Base-by-base conservation (phyloP, 2,329 filamentous ascomycete species). In the Fusarium sp. region DNA sequence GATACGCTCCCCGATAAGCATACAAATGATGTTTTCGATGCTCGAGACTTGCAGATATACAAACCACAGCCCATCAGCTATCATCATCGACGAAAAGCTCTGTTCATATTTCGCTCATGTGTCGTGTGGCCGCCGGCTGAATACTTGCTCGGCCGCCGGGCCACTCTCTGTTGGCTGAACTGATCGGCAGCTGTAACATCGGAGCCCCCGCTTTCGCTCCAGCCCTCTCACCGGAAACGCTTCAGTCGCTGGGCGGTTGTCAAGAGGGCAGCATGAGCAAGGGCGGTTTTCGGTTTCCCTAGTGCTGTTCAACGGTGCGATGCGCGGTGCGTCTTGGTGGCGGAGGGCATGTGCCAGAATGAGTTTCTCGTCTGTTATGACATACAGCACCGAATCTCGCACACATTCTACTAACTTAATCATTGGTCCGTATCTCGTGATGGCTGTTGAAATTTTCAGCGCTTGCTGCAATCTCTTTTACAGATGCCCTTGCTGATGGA, bases 121-220 rank as follows among this genome's bases (percentile, higher is more conserved):
- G 42, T 67, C 49, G 38, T 37, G 49, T 62, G 49, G 64, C 64
- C 64, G 64, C 41, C 53, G 61, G 61, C 64, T 60, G 41, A 53
- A 37, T 27, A 14, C 30, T 30, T 17, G 18, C 35, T 57, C 44
- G 44, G 64, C 64, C 64, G 64, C 48, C 64, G 64, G 64, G 41
- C 54, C 32, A 52, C 54, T 57, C 40, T 58, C 35, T 49, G 64
- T 49, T 73, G 57, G 62, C 40, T 68, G 48, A 27, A 60, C 35
- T 61, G 59, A 63, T 71, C 65, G 64, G 65, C 65, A 69, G 41
- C 56, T 71, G 70, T 57, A 61, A 73, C 62, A 68, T 71, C 67
- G 67, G 70, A 66, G 67, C 63, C 63, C 61, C 70, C 67, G 62
- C 70, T 71, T 64, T 64, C 55, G 44, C 44, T 63, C 50, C 46